Evolutionary conservation across 495 filamentous ascomycete species (phyloP).

Genomic region (Bathelium albidoporum): DNA sequence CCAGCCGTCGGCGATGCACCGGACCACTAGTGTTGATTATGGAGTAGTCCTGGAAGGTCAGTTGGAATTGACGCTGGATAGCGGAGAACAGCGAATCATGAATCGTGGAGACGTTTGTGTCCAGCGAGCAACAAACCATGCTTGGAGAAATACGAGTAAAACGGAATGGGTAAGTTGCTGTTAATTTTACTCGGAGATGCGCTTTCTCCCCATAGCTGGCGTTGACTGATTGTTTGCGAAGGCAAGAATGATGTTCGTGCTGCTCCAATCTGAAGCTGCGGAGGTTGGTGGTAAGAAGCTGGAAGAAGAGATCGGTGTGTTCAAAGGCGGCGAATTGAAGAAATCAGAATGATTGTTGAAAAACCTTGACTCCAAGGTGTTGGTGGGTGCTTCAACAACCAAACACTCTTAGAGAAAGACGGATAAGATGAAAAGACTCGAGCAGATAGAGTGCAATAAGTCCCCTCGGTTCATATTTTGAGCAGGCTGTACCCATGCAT

Average conservation of each 20-base stretch:
- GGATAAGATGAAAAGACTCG: neutral
- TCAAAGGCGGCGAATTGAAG: conserved; percentile 1
- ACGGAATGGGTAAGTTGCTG: conserved; percentile 28
- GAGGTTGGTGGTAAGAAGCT: conserved; percentile 34
- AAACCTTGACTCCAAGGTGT: neutral
- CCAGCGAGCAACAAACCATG: conserved; percentile 58
- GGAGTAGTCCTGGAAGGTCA: conserved; percentile 67
- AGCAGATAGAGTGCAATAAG: too few relatives aligned
- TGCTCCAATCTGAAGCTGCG: conserved; percentile 41
- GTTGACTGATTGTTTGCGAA: conserved; percentile 24
- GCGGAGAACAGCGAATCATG: conserved; percentile 44
- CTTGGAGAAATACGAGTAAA: conserved; percentile 48
- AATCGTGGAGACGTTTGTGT: conserved; percentile 53
- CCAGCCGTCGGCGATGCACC: conserved; percentile 51
- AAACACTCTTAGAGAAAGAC: neutral
- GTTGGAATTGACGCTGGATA: conserved; percentile 50
- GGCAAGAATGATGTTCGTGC: conserved; percentile 49
- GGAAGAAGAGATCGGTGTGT: conserved; percentile 39
- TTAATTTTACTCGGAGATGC: too few relatives aligned
- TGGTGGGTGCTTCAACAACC: neutral
- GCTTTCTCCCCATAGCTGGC: too few relatives aligned
- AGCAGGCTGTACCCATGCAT: too few relatives aligned
- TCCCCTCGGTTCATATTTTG: too few relatives aligned
- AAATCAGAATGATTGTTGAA: neutral
- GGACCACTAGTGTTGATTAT: conserved; percentile 64